Base-by-base conservation (phyloP, 345 rosid genomes). In the Cardamine chenopodiifolia region DNA sequence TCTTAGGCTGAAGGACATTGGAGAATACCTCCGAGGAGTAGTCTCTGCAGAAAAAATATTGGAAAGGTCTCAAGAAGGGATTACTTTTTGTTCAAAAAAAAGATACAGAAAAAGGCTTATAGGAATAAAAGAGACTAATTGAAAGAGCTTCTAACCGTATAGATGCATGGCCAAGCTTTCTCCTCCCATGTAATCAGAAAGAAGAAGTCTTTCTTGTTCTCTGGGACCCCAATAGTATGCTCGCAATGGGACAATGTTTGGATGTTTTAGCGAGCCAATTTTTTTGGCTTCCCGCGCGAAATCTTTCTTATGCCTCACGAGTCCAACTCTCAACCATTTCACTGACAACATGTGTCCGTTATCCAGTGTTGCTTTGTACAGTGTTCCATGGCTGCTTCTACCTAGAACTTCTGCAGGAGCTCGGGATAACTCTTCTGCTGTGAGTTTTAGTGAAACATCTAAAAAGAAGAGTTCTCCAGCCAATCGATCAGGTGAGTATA, bases 331-430 rank as follows among this genome's bases (percentile, higher is more conserved):
- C 84, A 94, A 70, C 98, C 97, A 94, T 78, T 94, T 94, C 82
- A 94, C 98, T 19, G 93, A 81, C 81, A 94, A 67, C 91, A 88
- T 83, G 76, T 91, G 89, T 7, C 95, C 96, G 23, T 80, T 81
- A 66, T 81, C 93, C 54, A 94, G 85, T 72, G 96, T 91, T 56
- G 98, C 98, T 83, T 91, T 91, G 62, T 94, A 94, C 1, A 91
- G 79, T 59, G 98, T 94, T 70, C 97, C 97, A 77, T 88, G 97
- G 77, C 96, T 94, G 87, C 98, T 90, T 83, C 98, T 86, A 29
- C 98, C 97, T 39, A 94, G 93, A 83, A 94, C 97, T 85, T 94
- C 97, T 2, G 98, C 97, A n/a, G 97, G 97, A 78, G 98, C 98
- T 75, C 90, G 84, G 67, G 97, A 91, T 78, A 94, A 76, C 74